These are phyloP conservation scores for Ceratobasidium papillatum DNA, from an alignment of 1,284 basidiomycete genomes.

Conservation along the genomic window DNA sequence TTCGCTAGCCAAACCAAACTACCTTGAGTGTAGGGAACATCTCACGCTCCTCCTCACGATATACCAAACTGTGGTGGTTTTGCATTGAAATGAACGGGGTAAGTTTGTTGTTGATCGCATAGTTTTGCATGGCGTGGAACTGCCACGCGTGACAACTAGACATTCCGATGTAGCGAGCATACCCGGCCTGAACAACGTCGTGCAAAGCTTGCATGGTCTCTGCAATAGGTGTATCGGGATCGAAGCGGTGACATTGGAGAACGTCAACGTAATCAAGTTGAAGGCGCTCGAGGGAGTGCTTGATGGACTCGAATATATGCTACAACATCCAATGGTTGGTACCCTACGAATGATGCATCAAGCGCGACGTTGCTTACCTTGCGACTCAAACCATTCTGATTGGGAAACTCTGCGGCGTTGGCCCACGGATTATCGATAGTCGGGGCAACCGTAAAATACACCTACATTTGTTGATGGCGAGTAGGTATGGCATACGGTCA, in stretches of 20 bases:
- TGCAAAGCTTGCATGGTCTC: conserved; percentile 45
- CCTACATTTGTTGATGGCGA: not conserved
- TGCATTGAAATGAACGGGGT: conserved; percentile 59
- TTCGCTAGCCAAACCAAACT: not conserved
- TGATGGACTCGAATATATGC: conserved; percentile 48
- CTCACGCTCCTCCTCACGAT: conserved; percentile 51
- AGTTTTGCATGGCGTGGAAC: conserved; percentile 50
- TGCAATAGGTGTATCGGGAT: conserved; percentile 54
- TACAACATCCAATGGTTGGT: conserved; percentile 47
- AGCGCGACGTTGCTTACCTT: conserved; percentile 47
- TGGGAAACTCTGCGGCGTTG: conserved; percentile 41
- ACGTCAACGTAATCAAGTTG: conserved; percentile 53
- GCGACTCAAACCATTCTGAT: conserved; percentile 49
- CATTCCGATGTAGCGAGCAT: conserved; percentile 58
- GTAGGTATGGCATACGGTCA: not conserved
- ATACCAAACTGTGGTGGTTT: conserved; percentile 48
- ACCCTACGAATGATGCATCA: not conserved
- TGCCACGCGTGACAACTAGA: conserved; percentile 43
- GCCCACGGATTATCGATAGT: conserved; percentile 32
- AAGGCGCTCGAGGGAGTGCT: conserved; percentile 48
- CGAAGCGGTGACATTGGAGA: conserved; percentile 55
- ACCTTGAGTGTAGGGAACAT: conserved; percentile 48
- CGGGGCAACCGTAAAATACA: conserved; percentile 8
- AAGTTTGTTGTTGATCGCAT: conserved; percentile 53
- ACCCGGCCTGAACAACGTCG: conserved; percentile 55